Evolutionary conservation across 208 protist genomes (phyloP).

Genomic region (Porcisia hertigi): DNA sequence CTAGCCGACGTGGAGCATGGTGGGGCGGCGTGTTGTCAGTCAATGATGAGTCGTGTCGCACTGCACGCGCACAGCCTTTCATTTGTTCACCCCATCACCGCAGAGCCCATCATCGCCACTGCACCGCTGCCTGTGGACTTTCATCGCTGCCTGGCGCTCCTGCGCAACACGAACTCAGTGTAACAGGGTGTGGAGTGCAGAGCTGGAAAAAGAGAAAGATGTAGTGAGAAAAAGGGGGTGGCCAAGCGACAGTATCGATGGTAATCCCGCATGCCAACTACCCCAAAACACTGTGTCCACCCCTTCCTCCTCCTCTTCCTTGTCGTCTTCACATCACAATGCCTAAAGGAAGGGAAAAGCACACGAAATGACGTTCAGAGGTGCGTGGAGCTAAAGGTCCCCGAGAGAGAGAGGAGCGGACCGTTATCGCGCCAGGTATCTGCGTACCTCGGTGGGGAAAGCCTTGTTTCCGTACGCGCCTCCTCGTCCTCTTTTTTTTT

Average conservation of each 20-base stretch:
- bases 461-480: no score
- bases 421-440: no score
- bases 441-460: no score
- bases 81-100: conserved; percentile 65
- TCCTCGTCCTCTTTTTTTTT: no score
- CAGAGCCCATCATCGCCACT: conserved; percentile 35
- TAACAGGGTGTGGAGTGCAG: neutral
- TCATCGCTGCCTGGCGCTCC: conserved; percentile 27
- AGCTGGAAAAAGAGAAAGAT: neutral
- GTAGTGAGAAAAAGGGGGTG: neutral
- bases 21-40: conserved; percentile 59
- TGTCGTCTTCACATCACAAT: neutral
- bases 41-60: conserved; percentile 64
- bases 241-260: no score
- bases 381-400: no score
- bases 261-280: neutral
- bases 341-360: neutral
- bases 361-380: no score
- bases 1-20: conserved; percentile 83
- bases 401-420: neutral
- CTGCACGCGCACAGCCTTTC: conserved; percentile 67
- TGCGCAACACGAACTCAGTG: conserved; percentile 3
- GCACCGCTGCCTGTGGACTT: conserved; percentile 70
- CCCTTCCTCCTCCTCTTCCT: no score
- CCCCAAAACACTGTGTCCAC: neutral